Evolutionary conservation across 2,329 filamentous ascomycete genomes (phyloP).

Genomic region (Fusarium sp.): DNA sequence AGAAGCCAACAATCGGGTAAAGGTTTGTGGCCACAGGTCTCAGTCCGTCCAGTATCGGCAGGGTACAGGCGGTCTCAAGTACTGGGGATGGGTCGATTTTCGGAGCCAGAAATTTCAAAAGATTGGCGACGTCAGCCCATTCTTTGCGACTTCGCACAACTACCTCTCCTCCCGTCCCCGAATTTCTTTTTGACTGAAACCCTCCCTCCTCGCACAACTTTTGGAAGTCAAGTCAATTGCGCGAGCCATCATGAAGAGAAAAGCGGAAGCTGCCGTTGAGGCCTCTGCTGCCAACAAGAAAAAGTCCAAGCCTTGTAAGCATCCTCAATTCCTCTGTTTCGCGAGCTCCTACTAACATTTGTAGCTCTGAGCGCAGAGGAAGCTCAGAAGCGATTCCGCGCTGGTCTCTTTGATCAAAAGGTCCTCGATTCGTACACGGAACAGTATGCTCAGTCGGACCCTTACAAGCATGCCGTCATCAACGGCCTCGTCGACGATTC

Average conservation of each 20-base stretch:
- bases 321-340: constrained; percentile 21
- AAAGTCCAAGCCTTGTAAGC: constrained; percentile 66
- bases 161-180: constrained; percentile 9
- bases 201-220: constrained; percentile 13
- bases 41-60: constrained; percentile 5
- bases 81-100: constrained; percentile 49
- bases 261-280: constrained; percentile 64
- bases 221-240: constrained; percentile 39
- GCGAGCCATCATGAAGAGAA: constrained; percentile 68
- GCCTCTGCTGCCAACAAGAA: constrained; percentile 65
- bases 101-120: constrained; percentile 43
- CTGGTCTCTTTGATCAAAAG: constrained; percentile 74
- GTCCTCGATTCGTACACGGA: constrained; percentile 72
- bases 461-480: constrained; percentile 96
- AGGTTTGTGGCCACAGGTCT: constrained; percentile 4
- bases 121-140: constrained; percentile 51
- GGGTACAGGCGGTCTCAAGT: constrained; percentile 25
- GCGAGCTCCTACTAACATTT: constrained; percentile 34
- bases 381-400: constrained; percentile 72
- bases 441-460: constrained; percentile 74
- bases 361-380: constrained; percentile 65
- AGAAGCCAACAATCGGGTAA: neutral
- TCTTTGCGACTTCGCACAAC: constrained; percentile 38
- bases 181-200: constrained; percentile 17
- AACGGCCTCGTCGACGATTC: constrained; percentile 82